Base-by-base conservation (phyloP, 345 rosid species). In the Salix exigua region DNA sequence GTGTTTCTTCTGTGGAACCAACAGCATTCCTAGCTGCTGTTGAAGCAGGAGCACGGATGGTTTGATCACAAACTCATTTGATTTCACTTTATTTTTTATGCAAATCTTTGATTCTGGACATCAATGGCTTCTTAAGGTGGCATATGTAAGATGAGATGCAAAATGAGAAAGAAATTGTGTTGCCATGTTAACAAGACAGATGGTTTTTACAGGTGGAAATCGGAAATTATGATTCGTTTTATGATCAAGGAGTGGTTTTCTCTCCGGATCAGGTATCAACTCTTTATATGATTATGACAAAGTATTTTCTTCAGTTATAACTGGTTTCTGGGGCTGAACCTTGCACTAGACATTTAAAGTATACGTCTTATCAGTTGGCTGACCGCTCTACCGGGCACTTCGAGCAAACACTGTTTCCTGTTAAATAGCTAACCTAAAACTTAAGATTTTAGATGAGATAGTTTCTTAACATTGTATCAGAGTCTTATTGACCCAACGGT, bases 1-100 rank as follows among this genome's bases (percentile, higher is more conserved):
- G 91, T 71, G 91, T 88, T 68, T 89, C 93, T 73, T 89, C 90
- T 0, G 88, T 89, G 78, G 87, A 88, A 75, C 90, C 91, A n/a
- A 80, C 78, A 4, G 78, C 80, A 16, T 86, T 89, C 83, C 66
- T 69, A 26, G 83, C 88, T 42, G 89, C 92, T 46, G 89, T 87
- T 62, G 87, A 87, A 77, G 90, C 89, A 0, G 92, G 92, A 77
- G 90, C 92, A 6, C 72, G 75, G 25, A 89, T 89, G 92, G 92
- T 89, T 58, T 74, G 76, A 60, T 65, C 40, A 8, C 10, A 53
- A 60, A 66, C 77, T 71, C 70, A 7, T 42, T 66, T 58, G 50
- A 40, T 28, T 4, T 58, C 48, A 31, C 31, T 44, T 79, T 10
- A 40, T 31, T 2, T 53, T 72, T 73, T 0, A 48, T 9, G 73